Evolutionary conservation across 2,329 filamentous ascomycete species (phyloP).

Genomic region (Colletotrichum lini): DNA sequence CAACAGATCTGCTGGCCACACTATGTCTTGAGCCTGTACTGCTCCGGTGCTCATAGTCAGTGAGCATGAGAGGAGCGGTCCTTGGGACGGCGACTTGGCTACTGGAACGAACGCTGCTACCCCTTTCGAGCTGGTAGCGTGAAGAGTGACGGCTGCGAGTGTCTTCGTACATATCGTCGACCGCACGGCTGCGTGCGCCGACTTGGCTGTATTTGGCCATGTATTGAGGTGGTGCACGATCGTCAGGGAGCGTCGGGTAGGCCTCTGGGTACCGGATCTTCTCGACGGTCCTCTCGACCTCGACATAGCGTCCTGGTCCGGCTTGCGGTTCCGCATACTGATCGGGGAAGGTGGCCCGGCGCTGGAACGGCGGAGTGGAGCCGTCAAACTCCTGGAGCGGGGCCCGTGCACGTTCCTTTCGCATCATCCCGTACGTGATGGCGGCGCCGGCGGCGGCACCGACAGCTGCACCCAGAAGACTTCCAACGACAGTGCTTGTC

Average conservation of each 20-base stretch:
- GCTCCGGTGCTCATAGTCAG: constrained; percentile 59
- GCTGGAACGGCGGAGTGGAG: constrained; percentile 53
- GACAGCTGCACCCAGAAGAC: constrained; percentile 83
- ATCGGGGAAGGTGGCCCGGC: constrained; percentile 63
- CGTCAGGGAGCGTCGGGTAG: constrained; percentile 49
- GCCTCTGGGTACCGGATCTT: constrained; percentile 56
- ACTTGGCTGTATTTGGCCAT: constrained; percentile 54
- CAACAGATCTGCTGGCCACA: constrained; percentile 45
- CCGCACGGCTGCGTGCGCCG: constrained; percentile 45
- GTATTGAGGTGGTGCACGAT: constrained; percentile 54
- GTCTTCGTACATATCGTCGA: constrained; percentile 58
- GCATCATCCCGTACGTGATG: constrained; percentile 80
- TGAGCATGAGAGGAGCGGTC: constrained; percentile 56
- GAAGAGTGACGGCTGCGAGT: constrained; percentile 57
- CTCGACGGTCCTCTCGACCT: constrained; percentile 55
- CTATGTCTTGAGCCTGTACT: constrained; percentile 55
- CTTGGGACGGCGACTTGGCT: constrained; percentile 56
- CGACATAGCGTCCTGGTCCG: constrained; percentile 52
- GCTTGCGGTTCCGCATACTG: constrained; percentile 48
- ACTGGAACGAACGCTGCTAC: constrained; percentile 54
- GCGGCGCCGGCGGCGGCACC: constrained; percentile 76
- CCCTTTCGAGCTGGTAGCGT: constrained; percentile 51
- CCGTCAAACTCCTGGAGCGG: constrained; percentile 58
- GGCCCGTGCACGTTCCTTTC: constrained; percentile 64
- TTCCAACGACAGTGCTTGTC: constrained; percentile 79